Percentiles rank a stretch among this genome's conserved stretches.
Conservation (phyloP, 192 early-diverging fungal genomes). For the Coemansia pectinata region DNA sequence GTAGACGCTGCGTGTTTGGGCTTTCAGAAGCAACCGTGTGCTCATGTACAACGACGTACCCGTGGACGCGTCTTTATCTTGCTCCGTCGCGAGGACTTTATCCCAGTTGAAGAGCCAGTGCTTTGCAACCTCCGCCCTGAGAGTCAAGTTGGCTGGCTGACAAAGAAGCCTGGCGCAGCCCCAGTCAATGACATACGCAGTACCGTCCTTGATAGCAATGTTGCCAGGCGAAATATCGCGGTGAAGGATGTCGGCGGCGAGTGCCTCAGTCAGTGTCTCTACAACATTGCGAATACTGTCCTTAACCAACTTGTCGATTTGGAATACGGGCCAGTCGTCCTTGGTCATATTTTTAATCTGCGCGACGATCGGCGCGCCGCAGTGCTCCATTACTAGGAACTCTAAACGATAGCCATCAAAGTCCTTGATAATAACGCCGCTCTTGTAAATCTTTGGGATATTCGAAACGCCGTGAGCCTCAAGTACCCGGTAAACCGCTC, state of each 20-base stretch:
- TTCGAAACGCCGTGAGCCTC: neutral
- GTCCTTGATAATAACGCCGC: slow-evolving; percentile 16
- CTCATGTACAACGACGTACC: slow-evolving; percentile 10
- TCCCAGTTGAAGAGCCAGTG: neutral
- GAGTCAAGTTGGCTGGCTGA: neutral
- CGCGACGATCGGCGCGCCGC: slow-evolving; percentile 6
- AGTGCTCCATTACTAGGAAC: slow-evolving; percentile 19
- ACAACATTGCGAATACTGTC: slow-evolving; percentile 2
- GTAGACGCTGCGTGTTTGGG: neutral
- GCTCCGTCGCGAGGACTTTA: neutral
- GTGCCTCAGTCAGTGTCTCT: neutral
- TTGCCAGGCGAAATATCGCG: slow-evolving; percentile 25
- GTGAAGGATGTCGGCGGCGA: slow-evolving; percentile 13
- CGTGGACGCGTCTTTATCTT: neutral
- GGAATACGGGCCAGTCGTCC: neutral
- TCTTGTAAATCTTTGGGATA: slow-evolving; percentile 9
- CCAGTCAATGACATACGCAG: slow-evolving; percentile 14
- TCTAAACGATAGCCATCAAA: slow-evolving; percentile 19
- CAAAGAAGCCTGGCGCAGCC: slow-evolving; percentile 1
- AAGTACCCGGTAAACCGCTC: slow-evolving; percentile 15
- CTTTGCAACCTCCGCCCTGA: neutral
- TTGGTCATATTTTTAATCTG: neutral
- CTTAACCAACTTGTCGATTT: neutral
- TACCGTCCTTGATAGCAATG: slow-evolving; percentile 6
- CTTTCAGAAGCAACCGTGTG: slow-evolving; percentile 3